Percentiles rank a stretch among this genome's conserved stretches.
These are phyloP conservation scores for Hymenoscyphus occultus DNA, from an alignment of 2,329 filamentous ascomycete species.

Conservation along the genomic window DNA sequence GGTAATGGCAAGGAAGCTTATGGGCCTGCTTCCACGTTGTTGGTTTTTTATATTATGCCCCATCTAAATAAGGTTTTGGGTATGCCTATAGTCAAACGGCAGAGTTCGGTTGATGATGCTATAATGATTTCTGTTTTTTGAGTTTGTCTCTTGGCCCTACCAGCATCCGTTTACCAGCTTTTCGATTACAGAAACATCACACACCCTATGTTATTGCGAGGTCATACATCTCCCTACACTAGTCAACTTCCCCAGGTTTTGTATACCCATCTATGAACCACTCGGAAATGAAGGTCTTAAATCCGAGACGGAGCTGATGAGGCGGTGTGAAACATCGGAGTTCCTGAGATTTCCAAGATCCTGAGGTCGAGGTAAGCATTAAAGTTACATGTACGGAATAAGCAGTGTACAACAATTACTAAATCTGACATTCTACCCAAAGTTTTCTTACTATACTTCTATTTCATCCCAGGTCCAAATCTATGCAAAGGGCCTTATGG, in stretches of 20 bases:
- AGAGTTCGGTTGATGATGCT: neutral
- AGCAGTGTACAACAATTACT: neutral
- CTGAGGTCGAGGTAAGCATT: neutral
- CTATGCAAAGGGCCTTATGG: too few relatives aligned
- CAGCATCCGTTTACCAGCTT: neutral
- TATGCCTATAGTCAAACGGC: neutral
- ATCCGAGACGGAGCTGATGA: constrained; percentile 4
- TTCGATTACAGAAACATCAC: neutral
- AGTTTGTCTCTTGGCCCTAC: neutral
- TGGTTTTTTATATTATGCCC: neutral
- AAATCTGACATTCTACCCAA: neutral
- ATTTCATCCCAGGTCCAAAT: neutral
- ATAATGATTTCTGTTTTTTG: neutral
- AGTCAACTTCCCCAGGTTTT: neutral
- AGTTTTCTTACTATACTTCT: neutral
- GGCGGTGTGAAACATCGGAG: neutral
- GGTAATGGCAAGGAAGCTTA: neutral
- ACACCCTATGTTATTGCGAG: neutral
- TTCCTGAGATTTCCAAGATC: neutral
- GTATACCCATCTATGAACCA: neutral
- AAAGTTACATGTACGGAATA: neutral
- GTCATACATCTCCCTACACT: neutral
- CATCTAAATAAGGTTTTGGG: neutral
- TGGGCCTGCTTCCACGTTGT: neutral
- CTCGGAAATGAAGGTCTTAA: neutral